Base-by-base conservation (phyloP, 805 yeast genomes). In the Pichia occidentalis region DNA sequence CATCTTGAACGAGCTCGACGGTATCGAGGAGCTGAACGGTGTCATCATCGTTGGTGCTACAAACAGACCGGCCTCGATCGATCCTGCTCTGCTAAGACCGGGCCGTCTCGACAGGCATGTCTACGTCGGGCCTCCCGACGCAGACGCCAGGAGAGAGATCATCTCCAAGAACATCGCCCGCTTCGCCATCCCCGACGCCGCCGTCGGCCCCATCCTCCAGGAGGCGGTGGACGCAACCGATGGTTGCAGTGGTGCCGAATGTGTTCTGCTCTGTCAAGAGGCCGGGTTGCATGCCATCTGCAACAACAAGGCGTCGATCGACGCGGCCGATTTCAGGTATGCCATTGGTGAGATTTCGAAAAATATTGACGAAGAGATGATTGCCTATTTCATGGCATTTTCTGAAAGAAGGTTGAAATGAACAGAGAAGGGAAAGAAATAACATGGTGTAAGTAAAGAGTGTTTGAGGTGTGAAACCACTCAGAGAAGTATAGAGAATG, bases 201-300 rank as follows among this genome's bases (percentile, higher is more conserved):
- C 21, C 14, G 12, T 27, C 5, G 71, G 71, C 17, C 22, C 24
- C 1, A 35, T 56, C 13, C 56, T 85, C 18, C 63, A 64, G 1
- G 61, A 56, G 8, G 60, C 85, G 9, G 87, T 95, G 0, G 58
- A 50, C 2, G 51, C 62, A 5, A 84, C 96, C 0, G 90, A 82
- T 0, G 97, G 98, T 1, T 87, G 95, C 53, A 87, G 97, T 0
- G 99, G 99, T 25, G 96, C 97, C 0, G 98, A 92, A 59, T 85
- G 92, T 26, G 95, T 88, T 0, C 68, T 87, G 16, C 58, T 90
- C 16, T 85, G 96, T 51, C 97, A 88, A 57, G 97, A 90, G 59
- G 96, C 97, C 0, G 98, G 98, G 2, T 63, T 92, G 10, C 75
- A 83, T n/a, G 96, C 97, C 0, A 78, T 92, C 41, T 86, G 85